These are phyloP conservation scores for Linnemannia elongata DNA, from an alignment of 192 early-diverging fungal species.

Conservation along the genomic window DNA sequence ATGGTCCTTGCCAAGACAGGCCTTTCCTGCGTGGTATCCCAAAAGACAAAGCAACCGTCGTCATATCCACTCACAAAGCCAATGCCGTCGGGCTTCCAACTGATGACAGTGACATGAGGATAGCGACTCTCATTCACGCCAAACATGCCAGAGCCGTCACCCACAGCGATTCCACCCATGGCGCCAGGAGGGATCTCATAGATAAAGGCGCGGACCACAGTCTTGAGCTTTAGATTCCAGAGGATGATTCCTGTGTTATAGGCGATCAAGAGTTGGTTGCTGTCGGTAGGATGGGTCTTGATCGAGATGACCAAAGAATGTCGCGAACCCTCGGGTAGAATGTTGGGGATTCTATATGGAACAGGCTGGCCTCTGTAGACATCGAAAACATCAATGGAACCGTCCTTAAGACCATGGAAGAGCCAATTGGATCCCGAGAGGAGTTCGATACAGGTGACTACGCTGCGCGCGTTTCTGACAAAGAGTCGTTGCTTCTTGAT, in stretches of 20 bases:
- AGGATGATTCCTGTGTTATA: conserved; percentile 63
- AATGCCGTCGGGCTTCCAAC: conserved; percentile 66
- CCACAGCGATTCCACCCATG: conserved; percentile 29
- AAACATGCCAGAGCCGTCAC: background rate
- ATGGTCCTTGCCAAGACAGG: conserved; percentile 44
- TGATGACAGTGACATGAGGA: conserved; percentile 53
- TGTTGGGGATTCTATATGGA: conserved; percentile 59
- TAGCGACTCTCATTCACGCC: conserved; percentile 37
- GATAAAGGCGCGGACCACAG: conserved; percentile 43
- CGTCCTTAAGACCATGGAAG: conserved; percentile 64
- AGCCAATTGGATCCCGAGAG: conserved; percentile 66
- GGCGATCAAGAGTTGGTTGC: conserved; percentile 66
- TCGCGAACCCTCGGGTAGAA: conserved; percentile 51
- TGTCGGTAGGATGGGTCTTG: conserved; percentile 64
- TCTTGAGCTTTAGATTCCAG: conserved; percentile 64
- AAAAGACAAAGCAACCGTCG: conserved; percentile 61
- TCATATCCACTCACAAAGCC: conserved; percentile 63
- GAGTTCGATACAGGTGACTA: conserved; percentile 63
- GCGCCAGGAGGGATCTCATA: conserved; percentile 44
- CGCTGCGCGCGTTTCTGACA: conserved; percentile 51
- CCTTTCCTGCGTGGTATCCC: conserved; percentile 52
- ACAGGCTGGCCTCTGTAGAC: conserved; percentile 53
- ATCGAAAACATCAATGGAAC: conserved; percentile 65
- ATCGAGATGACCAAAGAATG: conserved; percentile 61
- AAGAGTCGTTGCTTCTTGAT: conserved; percentile 52